phyloP scores from a whole-genome alignment of 306 rosid genomes.

The Medicago lupulina region DNA sequence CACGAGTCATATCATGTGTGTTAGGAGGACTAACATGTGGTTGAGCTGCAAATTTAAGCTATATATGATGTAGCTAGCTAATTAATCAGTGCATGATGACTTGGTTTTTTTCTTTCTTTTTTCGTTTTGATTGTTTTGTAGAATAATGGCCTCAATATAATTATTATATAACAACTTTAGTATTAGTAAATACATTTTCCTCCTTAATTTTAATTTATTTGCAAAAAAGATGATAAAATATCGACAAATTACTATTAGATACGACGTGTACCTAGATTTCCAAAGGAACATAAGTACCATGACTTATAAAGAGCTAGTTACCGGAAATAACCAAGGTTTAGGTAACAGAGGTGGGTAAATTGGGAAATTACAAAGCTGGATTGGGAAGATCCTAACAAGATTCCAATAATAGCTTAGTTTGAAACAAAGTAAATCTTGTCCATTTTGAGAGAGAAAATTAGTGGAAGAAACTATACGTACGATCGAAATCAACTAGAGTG shows the following conservation, averaged over 20 bases:
- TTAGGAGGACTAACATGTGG: background rate
- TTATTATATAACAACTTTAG: too few relatives aligned
- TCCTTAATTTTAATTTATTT: too few relatives aligned
- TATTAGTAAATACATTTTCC: too few relatives aligned
- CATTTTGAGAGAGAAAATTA: background rate
- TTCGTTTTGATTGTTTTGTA: too few relatives aligned
- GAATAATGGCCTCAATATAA: too few relatives aligned
- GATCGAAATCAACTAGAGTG: conserved; percentile 24
- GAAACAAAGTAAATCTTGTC: conserved; percentile 24
- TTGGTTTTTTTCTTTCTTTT: background rate
- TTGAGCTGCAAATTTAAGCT: too few relatives aligned
- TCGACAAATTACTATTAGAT: too few relatives aligned
- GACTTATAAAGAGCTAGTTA: too few relatives aligned
- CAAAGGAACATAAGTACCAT: too few relatives aligned
- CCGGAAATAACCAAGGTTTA: too few relatives aligned
- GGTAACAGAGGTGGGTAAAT: background rate
- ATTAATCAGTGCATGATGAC: conserved; percentile 4
- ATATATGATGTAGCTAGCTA: background rate
- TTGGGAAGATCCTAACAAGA: background rate
- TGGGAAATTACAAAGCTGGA: background rate
- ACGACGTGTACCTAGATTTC: too few relatives aligned
- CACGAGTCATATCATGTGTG: background rate
- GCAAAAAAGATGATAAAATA: too few relatives aligned
- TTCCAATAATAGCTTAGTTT: background rate
- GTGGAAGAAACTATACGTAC: conserved; percentile 5